Evolutionary conservation across 1,139 yeast species (phyloP).

Genomic region (Debaryomyces udenii): DNA sequence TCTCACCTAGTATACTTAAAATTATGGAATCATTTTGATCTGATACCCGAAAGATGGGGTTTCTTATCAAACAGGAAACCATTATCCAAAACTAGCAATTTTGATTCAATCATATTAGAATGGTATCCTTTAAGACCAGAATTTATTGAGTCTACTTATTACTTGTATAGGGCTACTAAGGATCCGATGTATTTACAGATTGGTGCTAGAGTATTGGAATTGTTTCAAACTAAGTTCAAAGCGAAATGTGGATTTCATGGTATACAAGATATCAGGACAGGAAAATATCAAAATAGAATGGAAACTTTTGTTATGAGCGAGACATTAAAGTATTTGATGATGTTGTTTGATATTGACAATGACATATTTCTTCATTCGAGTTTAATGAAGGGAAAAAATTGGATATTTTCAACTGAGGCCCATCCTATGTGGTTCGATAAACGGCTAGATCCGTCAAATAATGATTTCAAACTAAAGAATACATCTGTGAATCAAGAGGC

Average conservation of each 20-base stretch:
- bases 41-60: conserved; percentile 88
- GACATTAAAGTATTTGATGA: conserved; percentile 79
- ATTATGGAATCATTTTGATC: conserved; percentile 79
- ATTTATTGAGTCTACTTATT: conserved; percentile 85
- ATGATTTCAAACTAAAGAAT: neutral
- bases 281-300: conserved; percentile 75
- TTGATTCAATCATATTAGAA: conserved; percentile 56
- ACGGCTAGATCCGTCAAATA: conserved; percentile 17
- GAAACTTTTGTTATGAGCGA: conserved; percentile 90
- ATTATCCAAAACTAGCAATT: conserved; percentile 14
- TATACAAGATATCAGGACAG: conserved; percentile 64
- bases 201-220: conserved; percentile 64
- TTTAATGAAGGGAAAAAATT: conserved; percentile 46
- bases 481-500: neutral
- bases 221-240: conserved; percentile 54
- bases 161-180: conserved; percentile 77
- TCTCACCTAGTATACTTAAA: conserved; percentile 70
- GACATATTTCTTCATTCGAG: conserved; percentile 48
- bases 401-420: conserved; percentile 89
- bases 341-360: conserved; percentile 73
- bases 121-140: conserved; percentile 96
- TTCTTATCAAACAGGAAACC: conserved; percentile 22
- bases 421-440: conserved; percentile 78
- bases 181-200: conserved; percentile 83
- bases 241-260: conserved; percentile 86